phyloP scores from a whole-genome alignment of 768 basidiomycete species.

The Russula abietina region DNA sequence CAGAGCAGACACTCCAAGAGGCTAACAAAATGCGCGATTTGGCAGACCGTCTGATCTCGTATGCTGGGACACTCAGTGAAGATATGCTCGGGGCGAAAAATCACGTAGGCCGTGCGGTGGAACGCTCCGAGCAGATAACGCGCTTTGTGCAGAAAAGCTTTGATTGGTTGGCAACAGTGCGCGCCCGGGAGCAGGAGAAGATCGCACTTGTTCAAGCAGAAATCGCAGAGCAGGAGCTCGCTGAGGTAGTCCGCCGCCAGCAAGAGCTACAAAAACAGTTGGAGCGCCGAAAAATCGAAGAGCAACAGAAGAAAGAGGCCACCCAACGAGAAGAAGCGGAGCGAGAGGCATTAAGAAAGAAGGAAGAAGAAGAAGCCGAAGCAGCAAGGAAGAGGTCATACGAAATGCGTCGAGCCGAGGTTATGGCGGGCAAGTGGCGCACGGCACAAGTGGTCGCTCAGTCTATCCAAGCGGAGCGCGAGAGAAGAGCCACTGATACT shows the following conservation, averaged over 20 bases:
- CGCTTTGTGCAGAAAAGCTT: slow-evolving; percentile 4
- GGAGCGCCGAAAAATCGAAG: slow-evolving; percentile 13
- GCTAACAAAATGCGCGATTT: slow-evolving; percentile 13
- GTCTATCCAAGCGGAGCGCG: slow-evolving; percentile 12
- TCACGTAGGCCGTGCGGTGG: not conserved
- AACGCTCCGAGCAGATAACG: slow-evolving; percentile 11
- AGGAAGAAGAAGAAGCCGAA: not conserved
- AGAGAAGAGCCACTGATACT: not conserved
- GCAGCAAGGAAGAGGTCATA: slow-evolving; percentile 6
- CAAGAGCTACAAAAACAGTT: slow-evolving; percentile 12
- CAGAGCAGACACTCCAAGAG: slow-evolving; percentile 8
- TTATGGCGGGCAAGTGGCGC: slow-evolving; percentile 7
- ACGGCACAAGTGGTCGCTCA: not conserved
- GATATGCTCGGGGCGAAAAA: not conserved
- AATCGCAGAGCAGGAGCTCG: slow-evolving; percentile 8
- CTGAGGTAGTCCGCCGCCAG: slow-evolving; percentile 2
- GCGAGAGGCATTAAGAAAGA: slow-evolving; percentile 4
- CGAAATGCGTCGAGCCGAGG: slow-evolving; percentile 12
- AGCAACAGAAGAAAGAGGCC: slow-evolving; percentile 12
- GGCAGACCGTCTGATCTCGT: slow-evolving; percentile 9
- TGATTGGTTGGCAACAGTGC: slow-evolving; percentile 5
- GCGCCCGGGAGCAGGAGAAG: slow-evolving; percentile 3
- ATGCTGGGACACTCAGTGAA: not conserved
- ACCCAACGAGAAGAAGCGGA: slow-evolving; percentile 9
- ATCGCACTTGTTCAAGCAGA: not conserved